phyloP scores from a whole-genome alignment of 1,284 basidiomycete species.

The Acaromyces ingoldii region DNA sequence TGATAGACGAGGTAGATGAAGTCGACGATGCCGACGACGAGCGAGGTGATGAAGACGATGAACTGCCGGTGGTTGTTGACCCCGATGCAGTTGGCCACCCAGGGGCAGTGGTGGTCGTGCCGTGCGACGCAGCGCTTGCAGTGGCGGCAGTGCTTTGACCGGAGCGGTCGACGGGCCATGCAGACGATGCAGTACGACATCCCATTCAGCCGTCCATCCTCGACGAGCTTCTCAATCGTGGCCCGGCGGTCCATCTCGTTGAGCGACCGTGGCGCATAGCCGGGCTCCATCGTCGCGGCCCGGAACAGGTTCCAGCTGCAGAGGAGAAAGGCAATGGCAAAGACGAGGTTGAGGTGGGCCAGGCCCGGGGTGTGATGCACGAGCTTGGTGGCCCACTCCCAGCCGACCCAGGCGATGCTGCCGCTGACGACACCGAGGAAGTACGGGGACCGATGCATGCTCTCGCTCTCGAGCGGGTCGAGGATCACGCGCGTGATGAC shows the following conservation, averaged over 20 bases:
- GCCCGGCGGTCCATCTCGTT: slow-evolving; percentile 27
- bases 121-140: slow-evolving; percentile 80
- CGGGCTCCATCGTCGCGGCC: slow-evolving; percentile 79
- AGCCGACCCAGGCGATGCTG: slow-evolving; percentile 80
- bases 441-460: slow-evolving; percentile 62
- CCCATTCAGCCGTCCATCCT: slow-evolving; percentile 80
- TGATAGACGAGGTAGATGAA: slow-evolving; percentile 63
- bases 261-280: slow-evolving; percentile 71
- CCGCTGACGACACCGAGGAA: slow-evolving; percentile 83
- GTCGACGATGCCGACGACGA: slow-evolving; percentile 71
- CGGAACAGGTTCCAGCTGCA: slow-evolving; percentile 88
- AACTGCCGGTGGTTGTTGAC: slow-evolving; percentile 92
- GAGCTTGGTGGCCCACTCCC: slow-evolving; percentile 68
- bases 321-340: slow-evolving; percentile 65
- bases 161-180: slow-evolving; percentile 83
- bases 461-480: slow-evolving; percentile 27
- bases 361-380: slow-evolving; percentile 63
- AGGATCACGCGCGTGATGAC: slow-evolving; percentile 53
- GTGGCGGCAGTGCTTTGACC: slow-evolving; percentile 89
- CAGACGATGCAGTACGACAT: slow-evolving; percentile 93
- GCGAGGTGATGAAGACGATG: slow-evolving; percentile 75
- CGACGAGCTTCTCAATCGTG: slow-evolving; percentile 60
- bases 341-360: slow-evolving; percentile 68
- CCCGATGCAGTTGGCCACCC: slow-evolving; percentile 99
- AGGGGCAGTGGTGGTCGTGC: slow-evolving; percentile 72